A percentile compares a stretch with the other conserved stretches of the same genome.
Evolutionary conservation across 805 yeast species (phyloP).

Genomic region (Candida chauliodis): DNA sequence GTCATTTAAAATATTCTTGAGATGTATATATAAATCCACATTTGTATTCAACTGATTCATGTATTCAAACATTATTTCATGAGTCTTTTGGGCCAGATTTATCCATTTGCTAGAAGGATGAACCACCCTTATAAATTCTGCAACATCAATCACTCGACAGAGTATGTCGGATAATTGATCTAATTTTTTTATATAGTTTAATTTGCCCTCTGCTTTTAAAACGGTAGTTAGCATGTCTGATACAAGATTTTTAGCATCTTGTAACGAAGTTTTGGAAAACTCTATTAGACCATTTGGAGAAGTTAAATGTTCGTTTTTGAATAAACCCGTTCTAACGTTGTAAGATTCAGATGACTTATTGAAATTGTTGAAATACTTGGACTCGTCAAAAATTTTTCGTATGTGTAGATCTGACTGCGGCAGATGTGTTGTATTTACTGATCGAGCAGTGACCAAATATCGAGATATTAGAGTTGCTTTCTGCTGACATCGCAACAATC

Average conservation of each 20-base stretch:
- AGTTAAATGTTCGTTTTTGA: slow-evolving; percentile 65
- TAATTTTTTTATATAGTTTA: slow-evolving; percentile 56
- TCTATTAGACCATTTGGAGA: slow-evolving; percentile 67
- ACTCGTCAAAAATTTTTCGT: slow-evolving; percentile 58
- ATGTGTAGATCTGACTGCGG: slow-evolving; percentile 18
- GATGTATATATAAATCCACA: slow-evolving; percentile 59
- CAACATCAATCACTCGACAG: slow-evolving; percentile 90
- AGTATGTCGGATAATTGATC: slow-evolving; percentile 85
- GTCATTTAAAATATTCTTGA: slow-evolving; percentile 52
- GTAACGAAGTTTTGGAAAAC: slow-evolving; percentile 65
- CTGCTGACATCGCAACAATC: slow-evolving; percentile 3
- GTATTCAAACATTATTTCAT: slow-evolving; percentile 84
- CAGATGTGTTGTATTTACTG: slow-evolving; percentile 13
- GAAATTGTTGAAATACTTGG: slow-evolving; percentile 51
- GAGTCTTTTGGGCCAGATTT: slow-evolving; percentile 80
- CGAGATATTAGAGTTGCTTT: neutral
- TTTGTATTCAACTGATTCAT: slow-evolving; percentile 92
- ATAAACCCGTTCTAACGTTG: slow-evolving; percentile 53
- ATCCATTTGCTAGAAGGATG: slow-evolving; percentile 76
- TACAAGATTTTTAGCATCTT: slow-evolving; percentile 61
- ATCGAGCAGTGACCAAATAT: neutral
- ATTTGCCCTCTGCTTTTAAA: slow-evolving; percentile 37
- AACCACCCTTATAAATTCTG: slow-evolving; percentile 84
- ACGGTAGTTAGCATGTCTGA: slow-evolving; percentile 45
- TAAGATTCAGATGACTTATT: slow-evolving; percentile 23